phyloP scores from a whole-genome alignment of 1,284 basidiomycete species.

The Cutaneotrichosporon cavernicola region DNA sequence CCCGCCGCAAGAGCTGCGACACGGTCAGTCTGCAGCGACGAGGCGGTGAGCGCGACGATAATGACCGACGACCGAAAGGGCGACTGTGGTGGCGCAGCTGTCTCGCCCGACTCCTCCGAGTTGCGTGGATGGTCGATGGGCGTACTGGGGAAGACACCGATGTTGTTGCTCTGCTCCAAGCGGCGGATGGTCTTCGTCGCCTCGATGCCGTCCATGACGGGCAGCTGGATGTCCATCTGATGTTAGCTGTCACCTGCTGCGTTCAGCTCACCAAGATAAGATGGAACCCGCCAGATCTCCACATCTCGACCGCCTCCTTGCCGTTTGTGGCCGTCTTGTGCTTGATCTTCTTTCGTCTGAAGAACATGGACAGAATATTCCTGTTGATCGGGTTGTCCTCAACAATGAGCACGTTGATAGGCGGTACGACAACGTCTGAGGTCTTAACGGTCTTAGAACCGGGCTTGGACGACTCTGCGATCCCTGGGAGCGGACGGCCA shows the following conservation, averaged over 20 bases:
- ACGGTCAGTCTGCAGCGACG: conserved; percentile 86
- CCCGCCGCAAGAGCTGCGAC: conserved; percentile 94
- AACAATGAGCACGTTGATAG: conserved; percentile 92
- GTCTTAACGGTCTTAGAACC: neutral
- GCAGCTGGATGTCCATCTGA: conserved; percentile 99
- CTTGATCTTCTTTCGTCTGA: conserved; percentile 94
- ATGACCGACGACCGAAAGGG: conserved; percentile 93
- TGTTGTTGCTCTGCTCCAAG: conserved; percentile 68
- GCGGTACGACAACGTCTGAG: conserved; percentile 69
- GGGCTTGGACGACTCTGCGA: neutral
- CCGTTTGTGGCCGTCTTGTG: conserved; percentile 95
- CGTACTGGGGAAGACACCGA: conserved; percentile 67
- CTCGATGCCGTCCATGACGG: conserved; percentile 96
- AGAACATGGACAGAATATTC: conserved; percentile 90
- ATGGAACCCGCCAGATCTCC: conserved; percentile 91
- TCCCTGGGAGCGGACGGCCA: neutral
- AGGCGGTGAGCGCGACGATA: conserved; percentile 96
- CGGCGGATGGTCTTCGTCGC: conserved; percentile 94
- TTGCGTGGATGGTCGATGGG: conserved; percentile 58
- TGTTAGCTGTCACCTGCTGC: neutral
- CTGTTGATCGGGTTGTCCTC: conserved; percentile 99
- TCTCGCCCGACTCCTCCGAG: conserved; percentile 7
- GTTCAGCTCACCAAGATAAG: conserved; percentile 71
- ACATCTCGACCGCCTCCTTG: conserved; percentile 92
- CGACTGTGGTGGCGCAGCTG: conserved; percentile 41